Evolutionary conservation across 768 basidiomycete genomes (phyloP).

Genomic region (Fomitopsis serialis): DNA sequence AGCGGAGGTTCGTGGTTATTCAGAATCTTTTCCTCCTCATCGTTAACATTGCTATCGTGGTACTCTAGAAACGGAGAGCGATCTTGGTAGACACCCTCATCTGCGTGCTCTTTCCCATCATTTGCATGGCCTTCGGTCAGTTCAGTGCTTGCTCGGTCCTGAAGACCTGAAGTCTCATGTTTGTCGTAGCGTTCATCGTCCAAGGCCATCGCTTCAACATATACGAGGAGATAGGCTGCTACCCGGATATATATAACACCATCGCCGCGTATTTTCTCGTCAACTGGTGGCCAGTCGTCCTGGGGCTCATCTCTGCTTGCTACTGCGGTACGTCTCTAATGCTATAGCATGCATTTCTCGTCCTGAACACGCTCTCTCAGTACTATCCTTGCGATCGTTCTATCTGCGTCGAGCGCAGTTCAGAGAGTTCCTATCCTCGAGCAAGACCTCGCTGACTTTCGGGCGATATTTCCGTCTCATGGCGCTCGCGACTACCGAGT

Average conservation of each 20-base stretch:
- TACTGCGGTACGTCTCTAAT: conserved; percentile 37
- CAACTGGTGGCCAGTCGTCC: conserved; percentile 15
- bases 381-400: conserved; percentile 39
- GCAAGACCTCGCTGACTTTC: conserved; percentile 41
- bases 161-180: no score
- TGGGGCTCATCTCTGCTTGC: conserved; percentile 24
- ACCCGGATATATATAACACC: conserved; percentile 26
- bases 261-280: conserved; percentile 25
- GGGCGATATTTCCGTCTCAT: conserved; percentile 49
- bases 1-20: conserved; percentile 31
- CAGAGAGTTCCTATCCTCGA: conserved; percentile 33
- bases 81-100: no score
- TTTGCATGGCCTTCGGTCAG: no score
- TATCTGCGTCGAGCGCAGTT: conserved; percentile 44
- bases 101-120: no score
- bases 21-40: no score
- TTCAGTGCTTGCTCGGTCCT: no score
- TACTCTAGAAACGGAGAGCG: no score
- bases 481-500: no score
- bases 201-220: conserved; percentile 50
- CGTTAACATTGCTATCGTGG: no score
- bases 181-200: no score
- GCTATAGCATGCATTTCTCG: no score
- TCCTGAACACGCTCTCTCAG: conserved; percentile 17
- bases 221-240: conserved; percentile 42